phyloP scores from a whole-genome alignment of 1,139 yeast genomes.

The Diutina mesorugosa region DNA sequence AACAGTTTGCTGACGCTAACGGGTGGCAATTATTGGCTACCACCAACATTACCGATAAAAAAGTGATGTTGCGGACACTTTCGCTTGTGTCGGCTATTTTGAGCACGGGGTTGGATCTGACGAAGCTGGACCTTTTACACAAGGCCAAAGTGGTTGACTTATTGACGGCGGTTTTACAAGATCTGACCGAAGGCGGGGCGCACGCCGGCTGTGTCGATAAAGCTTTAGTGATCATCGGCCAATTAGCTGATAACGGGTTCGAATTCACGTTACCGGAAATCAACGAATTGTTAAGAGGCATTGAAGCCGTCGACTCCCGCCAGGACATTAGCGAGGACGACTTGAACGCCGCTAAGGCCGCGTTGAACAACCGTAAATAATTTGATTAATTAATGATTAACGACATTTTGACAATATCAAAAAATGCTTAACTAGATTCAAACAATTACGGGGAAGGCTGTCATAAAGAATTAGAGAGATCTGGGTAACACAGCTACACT shows the following conservation, averaged over 20 bases:
- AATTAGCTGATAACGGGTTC: constrained; percentile 31
- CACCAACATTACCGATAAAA: constrained; percentile 27
- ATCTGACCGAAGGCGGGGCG: constrained; percentile 12
- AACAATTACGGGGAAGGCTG: no score
- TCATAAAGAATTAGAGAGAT: no score
- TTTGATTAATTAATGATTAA: background rate
- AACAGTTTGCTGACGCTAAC: background rate
- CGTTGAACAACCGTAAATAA: background rate
- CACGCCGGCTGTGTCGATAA: constrained; percentile 49
- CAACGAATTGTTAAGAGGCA: constrained; percentile 22
- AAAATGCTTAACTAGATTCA: no score
- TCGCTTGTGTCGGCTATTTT: constrained; percentile 47
- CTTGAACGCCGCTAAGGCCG: constrained; percentile 27
- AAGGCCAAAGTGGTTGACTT: constrained; percentile 24
- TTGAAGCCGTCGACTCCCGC: constrained; percentile 26
- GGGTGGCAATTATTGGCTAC: constrained; percentile 13
- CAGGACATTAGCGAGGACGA: constrained; percentile 44
- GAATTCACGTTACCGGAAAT: constrained; percentile 37
- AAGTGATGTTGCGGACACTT: constrained; percentile 39
- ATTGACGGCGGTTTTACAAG: constrained; percentile 22
- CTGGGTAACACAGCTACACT: no score
- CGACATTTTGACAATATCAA: background rate
- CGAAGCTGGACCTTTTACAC: constrained; percentile 26
- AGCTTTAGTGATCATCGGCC: constrained; percentile 39
- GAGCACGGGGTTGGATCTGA: constrained; percentile 33